Base-by-base conservation (phyloP, 2,329 filamentous ascomycete genomes). In the Orbilia quercus region DNA sequence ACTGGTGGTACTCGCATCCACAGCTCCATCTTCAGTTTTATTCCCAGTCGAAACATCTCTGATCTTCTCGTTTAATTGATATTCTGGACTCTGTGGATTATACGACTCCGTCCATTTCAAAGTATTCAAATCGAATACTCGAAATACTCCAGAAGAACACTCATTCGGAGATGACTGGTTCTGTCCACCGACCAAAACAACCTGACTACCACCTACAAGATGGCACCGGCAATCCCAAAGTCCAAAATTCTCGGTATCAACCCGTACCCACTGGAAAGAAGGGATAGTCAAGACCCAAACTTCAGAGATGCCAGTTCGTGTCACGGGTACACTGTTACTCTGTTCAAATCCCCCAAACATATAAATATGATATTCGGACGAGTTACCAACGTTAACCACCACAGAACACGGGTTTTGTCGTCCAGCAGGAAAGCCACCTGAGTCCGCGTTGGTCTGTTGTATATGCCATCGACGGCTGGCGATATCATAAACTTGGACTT, bases 261-360 rank as follows among this genome's bases (percentile, higher is more conserved):
- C 36, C 5, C 58, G 34, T 14, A 28, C 53, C 63, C 63, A 67
- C 9, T 45, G 31, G 40, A 67, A 67, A 2, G 44, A 28, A 14
- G 63, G 63, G 4, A 67, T 23, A 20, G 45, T 16, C 1, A 67
- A 22, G 1, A 59, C 63, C 63, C 63, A 67, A 42, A 67, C 31
- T 45, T 53, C 63, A 6, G 28, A n/a, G 1, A 53, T n/a, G 2
- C 22, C 22, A 14, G 3, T 38, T 14, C 36, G 7, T 22, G 31
- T n/a, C 31, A 14, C 2, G 4, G 16, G 14, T 16, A 2, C 16
- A 25, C 3, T 14, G 12, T n/a, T 42, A 25, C 11, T 20, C 4
- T 16, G 42, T 25, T 18, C 7, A 20, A 7, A 45, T 7, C 63
- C 63, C 6, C 63, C 53, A 18, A 67, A 36, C 63, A 67, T 67